A percentile compares a stretch with the other conserved stretches of the same genome.
phyloP scores from a whole-genome alignment of 2,329 filamentous ascomycete genomes.

The Chrysoporthe austroafricana region DNA sequence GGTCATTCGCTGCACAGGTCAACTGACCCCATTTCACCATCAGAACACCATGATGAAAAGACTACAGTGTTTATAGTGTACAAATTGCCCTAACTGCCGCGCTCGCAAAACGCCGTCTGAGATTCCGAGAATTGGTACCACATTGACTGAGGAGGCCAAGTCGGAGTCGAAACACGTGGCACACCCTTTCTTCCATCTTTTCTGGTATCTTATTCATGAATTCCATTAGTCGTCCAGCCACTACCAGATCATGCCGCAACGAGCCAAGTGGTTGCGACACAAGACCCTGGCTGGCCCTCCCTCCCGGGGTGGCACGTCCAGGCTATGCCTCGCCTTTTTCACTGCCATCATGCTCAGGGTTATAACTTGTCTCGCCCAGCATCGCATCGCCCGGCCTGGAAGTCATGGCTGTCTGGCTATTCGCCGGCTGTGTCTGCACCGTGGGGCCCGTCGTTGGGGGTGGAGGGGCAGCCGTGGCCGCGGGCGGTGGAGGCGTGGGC shows the following conservation, averaged over 20 bases:
- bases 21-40: background rate
- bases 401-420: slow-evolving; percentile 61
- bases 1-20: background rate
- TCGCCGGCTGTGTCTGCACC: slow-evolving; percentile 60
- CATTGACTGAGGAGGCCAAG: background rate
- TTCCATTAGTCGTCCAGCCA: background rate
- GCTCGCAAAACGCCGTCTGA: background rate
- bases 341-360: slow-evolving; percentile 61
- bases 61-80: slow-evolving; percentile 6
- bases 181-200: background rate
- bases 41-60: background rate
- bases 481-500: slow-evolving; percentile 46
- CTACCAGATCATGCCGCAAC: background rate
- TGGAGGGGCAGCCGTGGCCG: slow-evolving; percentile 44
- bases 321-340: slow-evolving; percentile 32
- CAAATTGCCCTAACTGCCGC: background rate
- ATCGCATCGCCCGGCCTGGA: slow-evolving; percentile 54
- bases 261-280: background rate
- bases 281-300: background rate
- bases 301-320: background rate
- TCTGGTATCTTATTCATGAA: slow-evolving; percentile 7
- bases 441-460: slow-evolving; percentile 55
- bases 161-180: background rate
- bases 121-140: background rate
- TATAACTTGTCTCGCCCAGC: slow-evolving; percentile 72